Evolutionary conservation across 2,329 filamentous ascomycete genomes (phyloP).

Genomic region (Fusarium nisikadoi): DNA sequence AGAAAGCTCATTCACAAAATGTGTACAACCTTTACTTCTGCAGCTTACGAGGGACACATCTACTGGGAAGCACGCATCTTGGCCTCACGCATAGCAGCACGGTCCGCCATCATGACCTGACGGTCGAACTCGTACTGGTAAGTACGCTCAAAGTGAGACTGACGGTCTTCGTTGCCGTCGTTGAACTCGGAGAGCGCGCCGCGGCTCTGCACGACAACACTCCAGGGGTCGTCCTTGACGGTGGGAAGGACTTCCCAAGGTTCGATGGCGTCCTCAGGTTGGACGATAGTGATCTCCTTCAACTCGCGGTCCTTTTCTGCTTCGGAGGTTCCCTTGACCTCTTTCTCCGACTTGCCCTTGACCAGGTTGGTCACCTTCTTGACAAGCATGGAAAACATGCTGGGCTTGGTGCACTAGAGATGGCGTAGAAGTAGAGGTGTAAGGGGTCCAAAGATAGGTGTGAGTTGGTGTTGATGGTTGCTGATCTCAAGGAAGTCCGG

Average conservation of each 20-base stretch:
- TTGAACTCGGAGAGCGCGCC: fast-evolving
- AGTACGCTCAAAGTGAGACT: fast-evolving
- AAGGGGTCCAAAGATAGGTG: background rate
- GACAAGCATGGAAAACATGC: background rate
- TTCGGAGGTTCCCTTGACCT: background rate
- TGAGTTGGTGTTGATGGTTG: background rate
- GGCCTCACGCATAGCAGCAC: fast-evolving
- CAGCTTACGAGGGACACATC: background rate
- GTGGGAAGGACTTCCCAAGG: background rate
- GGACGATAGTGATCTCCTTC: background rate
- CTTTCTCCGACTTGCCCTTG: background rate
- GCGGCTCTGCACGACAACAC: fast-evolving
- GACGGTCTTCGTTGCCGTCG: fast-evolving
- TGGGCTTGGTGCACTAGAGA: background rate
- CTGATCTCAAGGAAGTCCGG: background rate
- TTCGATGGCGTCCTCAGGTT: background rate
- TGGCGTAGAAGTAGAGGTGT: background rate
- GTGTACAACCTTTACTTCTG: background rate
- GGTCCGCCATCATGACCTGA: fast-evolving
- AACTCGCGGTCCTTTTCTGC: background rate
- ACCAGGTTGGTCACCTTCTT: background rate
- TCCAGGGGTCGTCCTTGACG: fast-evolving
- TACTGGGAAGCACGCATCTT: background rate
- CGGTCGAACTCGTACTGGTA: background rate
- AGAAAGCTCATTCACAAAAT: background rate